These are phyloP conservation scores for Blastobotrys persicus DNA, from an alignment of 1,139 yeast species.

Conservation along the genomic window DNA sequence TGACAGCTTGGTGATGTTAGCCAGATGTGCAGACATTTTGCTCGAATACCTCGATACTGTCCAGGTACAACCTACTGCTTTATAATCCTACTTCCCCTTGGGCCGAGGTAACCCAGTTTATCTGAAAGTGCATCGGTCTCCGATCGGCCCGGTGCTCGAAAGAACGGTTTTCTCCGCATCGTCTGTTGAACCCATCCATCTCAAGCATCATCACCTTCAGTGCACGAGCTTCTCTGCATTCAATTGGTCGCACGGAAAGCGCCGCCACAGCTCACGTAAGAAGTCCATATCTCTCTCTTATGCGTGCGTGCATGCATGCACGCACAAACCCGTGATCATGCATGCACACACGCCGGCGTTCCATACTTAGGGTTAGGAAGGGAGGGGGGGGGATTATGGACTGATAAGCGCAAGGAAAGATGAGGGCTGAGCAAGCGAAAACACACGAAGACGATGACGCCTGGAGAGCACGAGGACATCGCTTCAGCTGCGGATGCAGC, in stretches of 20 bases:
- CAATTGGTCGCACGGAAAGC: too few relatives aligned
- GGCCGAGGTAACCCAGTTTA: slow-evolving; percentile 2
- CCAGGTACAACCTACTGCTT: background rate
- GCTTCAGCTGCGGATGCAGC: background rate
- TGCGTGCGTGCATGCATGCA: too few relatives aligned
- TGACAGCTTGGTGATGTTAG: slow-evolving; percentile 35
- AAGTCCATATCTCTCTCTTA: too few relatives aligned
- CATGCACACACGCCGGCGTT: too few relatives aligned
- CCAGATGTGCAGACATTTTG: slow-evolving; percentile 19
- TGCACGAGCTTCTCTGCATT: too few relatives aligned
- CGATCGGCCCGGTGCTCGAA: slow-evolving; percentile 1
- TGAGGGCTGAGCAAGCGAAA: too few relatives aligned
- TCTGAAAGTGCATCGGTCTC: background rate
- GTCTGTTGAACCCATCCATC: background rate
- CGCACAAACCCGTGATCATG: too few relatives aligned
- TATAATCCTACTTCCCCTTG: background rate
- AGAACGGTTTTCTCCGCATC: background rate
- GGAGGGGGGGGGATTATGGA: too few relatives aligned
- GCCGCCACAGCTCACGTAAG: too few relatives aligned
- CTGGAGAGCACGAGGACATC: background rate
- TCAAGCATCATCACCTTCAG: too few relatives aligned
- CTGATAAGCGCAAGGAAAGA: too few relatives aligned
- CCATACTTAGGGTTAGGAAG: too few relatives aligned
- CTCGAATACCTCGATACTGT: background rate
- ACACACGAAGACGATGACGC: background rate